These are phyloP conservation scores for Tirmania nivea DNA, from an alignment of 495 filamentous ascomycete genomes.

Conservation along the genomic window DNA sequence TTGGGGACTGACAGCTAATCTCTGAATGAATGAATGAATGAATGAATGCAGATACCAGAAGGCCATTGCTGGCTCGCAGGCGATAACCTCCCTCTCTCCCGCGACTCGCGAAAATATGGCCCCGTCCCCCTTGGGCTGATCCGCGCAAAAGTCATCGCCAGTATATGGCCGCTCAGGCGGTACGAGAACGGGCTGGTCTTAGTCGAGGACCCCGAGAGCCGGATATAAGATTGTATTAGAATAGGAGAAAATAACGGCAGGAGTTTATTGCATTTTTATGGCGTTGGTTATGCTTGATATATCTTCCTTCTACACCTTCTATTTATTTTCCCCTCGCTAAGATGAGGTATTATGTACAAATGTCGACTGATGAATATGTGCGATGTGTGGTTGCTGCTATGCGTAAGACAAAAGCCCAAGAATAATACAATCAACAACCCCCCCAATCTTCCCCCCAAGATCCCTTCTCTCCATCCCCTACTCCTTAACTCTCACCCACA, in stretches of 20 bases:
- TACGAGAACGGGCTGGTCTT: conserved; percentile 9
- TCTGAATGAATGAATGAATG: neutral
- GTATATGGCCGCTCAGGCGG: conserved; percentile 9
- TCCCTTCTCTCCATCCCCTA: conserved; percentile 18
- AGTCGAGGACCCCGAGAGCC: too few species aligned
- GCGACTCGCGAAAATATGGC: conserved; percentile 70
- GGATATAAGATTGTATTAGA: neutral
- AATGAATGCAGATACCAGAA: conserved; percentile 41
- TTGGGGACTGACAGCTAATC: neutral
- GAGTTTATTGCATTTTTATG: neutral
- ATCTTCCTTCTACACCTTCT: too few species aligned
- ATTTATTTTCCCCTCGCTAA: too few species aligned
- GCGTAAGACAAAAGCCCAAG: neutral
- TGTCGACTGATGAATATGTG: neutral
- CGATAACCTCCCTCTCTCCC: conserved; percentile 62
- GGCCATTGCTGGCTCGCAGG: conserved; percentile 80
- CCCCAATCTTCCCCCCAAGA: neutral
- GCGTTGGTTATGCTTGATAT: too few species aligned
- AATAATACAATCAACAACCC: conserved; percentile 13
- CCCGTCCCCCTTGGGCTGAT: conserved; percentile 68
- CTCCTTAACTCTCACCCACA: conserved; percentile 55
- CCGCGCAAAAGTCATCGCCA: conserved; percentile 63
- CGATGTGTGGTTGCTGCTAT: neutral
- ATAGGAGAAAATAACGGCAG: neutral
- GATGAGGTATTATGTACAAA: neutral